Evolutionary conservation across 352 stramenopile species (phyloP).

Genomic region (Globisporangium uncinulatum): DNA sequence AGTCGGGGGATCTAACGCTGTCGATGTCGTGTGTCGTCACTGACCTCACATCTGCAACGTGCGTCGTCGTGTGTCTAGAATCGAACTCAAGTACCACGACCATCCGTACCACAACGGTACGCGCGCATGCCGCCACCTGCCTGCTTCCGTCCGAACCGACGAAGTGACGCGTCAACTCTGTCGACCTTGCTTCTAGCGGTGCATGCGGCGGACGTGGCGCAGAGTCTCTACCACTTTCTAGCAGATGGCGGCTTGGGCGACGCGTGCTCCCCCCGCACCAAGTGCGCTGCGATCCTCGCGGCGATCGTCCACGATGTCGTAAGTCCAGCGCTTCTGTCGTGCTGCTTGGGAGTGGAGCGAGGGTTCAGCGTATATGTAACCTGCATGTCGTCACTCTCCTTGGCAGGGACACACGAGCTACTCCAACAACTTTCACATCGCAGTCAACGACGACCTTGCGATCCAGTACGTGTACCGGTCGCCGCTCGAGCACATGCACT

Average conservation of each 20-base stretch:
- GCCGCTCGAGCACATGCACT: slow-evolving; percentile 86
- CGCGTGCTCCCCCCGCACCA: slow-evolving; percentile 51
- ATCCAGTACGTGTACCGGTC: slow-evolving; percentile 80
- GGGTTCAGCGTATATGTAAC: neutral
- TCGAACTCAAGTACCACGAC: slow-evolving; percentile 54
- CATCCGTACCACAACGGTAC: slow-evolving; percentile 86
- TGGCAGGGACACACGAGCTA: slow-evolving; percentile 76
- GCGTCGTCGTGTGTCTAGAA: slow-evolving; percentile 15
- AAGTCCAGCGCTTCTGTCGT: neutral
- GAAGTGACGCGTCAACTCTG: neutral
- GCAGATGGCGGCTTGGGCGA: slow-evolving; percentile 40
- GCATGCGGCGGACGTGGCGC: slow-evolving; percentile 79
- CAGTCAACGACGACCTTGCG: slow-evolving; percentile 71
- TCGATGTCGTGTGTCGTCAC: neutral
- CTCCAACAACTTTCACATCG: slow-evolving; percentile 88
- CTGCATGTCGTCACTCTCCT: neutral
- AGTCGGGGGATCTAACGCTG: neutral
- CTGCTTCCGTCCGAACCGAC: neutral
- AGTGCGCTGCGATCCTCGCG: slow-evolving; percentile 67
- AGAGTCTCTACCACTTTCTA: slow-evolving; percentile 73
- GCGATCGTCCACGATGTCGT: slow-evolving; percentile 83
- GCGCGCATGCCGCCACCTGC: neutral
- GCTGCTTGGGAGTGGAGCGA: neutral
- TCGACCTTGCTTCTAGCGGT: slow-evolving; percentile 27
- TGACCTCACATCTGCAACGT: neutral